These are phyloP conservation scores for Chaetomium fimeti DNA, from an alignment of 495 filamentous ascomycete species.

Conservation along the genomic window DNA sequence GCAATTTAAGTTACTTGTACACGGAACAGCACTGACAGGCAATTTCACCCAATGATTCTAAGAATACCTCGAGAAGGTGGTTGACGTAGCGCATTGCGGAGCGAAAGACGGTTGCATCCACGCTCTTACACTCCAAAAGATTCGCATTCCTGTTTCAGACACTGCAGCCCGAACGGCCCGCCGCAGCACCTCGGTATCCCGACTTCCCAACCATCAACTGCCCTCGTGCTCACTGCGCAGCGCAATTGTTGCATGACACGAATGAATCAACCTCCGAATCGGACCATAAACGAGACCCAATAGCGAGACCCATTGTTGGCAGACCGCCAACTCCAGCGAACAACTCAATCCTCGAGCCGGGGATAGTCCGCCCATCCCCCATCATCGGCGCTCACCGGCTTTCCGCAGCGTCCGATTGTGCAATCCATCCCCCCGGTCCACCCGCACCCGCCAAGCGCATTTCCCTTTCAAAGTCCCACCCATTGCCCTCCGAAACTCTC, in stretches of 20 bases:
- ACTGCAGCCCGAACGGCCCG: not conserved
- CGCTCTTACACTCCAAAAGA: not conserved
- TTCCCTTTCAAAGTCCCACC: conserved; percentile 26
- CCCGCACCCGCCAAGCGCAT: conserved; percentile 29
- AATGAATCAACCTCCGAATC: not conserved
- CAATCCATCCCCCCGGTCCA: conserved; percentile 21
- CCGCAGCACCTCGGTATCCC: conserved; percentile 10
- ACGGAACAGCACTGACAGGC: not conserved
- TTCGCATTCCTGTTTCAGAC: conserved; percentile 8
- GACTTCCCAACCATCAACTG: not conserved
- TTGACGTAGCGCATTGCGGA: no score
- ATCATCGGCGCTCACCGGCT: conserved; percentile 24
- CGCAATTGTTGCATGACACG: not conserved
- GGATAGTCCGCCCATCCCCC: conserved; percentile 11
- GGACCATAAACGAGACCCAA: not conserved
- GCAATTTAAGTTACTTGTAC: no score
- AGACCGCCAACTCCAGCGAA: not conserved
- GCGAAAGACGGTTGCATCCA: no score
- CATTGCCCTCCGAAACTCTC: conserved; percentile 19
- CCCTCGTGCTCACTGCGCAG: conserved; percentile 11
- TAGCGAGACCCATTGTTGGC: not conserved
- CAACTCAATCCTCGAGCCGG: not conserved
- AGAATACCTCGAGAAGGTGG: no score
- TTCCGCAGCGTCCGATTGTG: conserved; percentile 18
- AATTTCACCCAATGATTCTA: not conserved